Base-by-base conservation (phyloP, 192 early-diverging fungal genomes). In the Podila minutissima region DNA sequence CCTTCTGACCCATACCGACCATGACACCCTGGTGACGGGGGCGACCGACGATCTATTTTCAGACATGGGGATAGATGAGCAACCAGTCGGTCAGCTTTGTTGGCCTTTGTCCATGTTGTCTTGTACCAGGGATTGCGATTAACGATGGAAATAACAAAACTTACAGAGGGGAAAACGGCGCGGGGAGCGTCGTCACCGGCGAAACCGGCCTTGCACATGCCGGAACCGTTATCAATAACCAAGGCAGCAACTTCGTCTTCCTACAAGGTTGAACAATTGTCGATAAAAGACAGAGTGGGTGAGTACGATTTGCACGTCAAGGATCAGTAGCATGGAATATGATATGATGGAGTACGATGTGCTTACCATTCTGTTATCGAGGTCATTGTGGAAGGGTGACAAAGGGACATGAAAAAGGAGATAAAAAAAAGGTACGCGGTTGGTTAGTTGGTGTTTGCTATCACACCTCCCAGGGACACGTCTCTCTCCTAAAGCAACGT, bases 191-290 rank as follows among this genome's bases (percentile, higher is more conserved):
- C 94, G 86, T 96, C 94, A 77, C 94, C 94, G 82, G 94, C 94
- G 84, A 96, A 96, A 83, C 94, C 94, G 87, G 94, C 94, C 88
- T 96, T 96, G 90, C 94, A 96, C 94, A 96, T 96, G 84, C 95
- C 93, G 84, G 95, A 96, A 83, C 95, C 95, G 86, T 95, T 95
- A 86, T 96, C 95, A 83, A 96, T 94, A 78, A 95, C 95, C 83
- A 94, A 91, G 83, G 93, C 93, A 73, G 92, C 93, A 72, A 94
- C 91, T 90, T 94, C 93, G 75, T 94, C 93, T 79, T 93, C 93
- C 74, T 76, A 66, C 49, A 60, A 59, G 57, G 37, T 37, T 22
- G 33, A 24, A 29, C n/a, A 33, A 37, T 10, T 10, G 35, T 37
- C 35, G 0, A 26, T 9, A 22, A 22, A 53, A 48, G 15, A 51